Conservation (phyloP, 768 basidiomycete species). For the Podaxis sp. region DNA sequence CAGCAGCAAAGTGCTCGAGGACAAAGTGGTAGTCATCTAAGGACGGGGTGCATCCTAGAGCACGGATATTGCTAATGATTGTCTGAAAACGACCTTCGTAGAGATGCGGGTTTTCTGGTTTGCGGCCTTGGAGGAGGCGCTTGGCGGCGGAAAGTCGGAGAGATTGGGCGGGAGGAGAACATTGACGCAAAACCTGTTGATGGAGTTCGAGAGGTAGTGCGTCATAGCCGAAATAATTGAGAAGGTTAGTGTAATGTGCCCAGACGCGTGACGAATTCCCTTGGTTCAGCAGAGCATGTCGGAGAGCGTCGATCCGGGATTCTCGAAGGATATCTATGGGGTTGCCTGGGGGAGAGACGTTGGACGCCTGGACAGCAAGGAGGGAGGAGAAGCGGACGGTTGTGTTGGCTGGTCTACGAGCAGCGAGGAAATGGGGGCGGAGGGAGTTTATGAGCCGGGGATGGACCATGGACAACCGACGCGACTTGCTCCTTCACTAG, state of each 20-base stretch:
- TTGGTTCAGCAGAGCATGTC: conserved; percentile 30
- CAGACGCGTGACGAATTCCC: conserved; percentile 56
- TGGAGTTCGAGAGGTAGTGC: conserved; percentile 64
- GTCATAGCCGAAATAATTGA: conserved; percentile 46
- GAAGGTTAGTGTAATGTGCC: conserved; percentile 60
- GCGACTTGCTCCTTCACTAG: background rate
- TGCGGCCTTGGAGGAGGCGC: conserved; percentile 37
- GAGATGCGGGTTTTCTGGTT: conserved; percentile 42
- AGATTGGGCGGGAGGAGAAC: conserved; percentile 46
- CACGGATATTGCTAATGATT: conserved; percentile 70
- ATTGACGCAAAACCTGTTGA: conserved; percentile 67
- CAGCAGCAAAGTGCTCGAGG: conserved; percentile 71
- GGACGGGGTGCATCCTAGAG: conserved; percentile 44
- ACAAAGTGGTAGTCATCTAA: conserved; percentile 76
- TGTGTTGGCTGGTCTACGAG: background rate
- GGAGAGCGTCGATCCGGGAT: conserved; percentile 24
- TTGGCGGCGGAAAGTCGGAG: conserved; percentile 47
- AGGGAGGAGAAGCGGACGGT: background rate
- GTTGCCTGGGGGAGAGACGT: background rate
- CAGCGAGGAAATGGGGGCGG: conserved; percentile 6
- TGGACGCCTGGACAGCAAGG: background rate
- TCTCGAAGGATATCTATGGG: background rate
- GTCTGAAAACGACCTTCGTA: conserved; percentile 69
- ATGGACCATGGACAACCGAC: conserved; percentile 17
- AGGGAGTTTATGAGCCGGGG: conserved; percentile 8